Base-by-base conservation (phyloP, 1,284 basidiomycete genomes). In the Phellinidium pouzarii region DNA sequence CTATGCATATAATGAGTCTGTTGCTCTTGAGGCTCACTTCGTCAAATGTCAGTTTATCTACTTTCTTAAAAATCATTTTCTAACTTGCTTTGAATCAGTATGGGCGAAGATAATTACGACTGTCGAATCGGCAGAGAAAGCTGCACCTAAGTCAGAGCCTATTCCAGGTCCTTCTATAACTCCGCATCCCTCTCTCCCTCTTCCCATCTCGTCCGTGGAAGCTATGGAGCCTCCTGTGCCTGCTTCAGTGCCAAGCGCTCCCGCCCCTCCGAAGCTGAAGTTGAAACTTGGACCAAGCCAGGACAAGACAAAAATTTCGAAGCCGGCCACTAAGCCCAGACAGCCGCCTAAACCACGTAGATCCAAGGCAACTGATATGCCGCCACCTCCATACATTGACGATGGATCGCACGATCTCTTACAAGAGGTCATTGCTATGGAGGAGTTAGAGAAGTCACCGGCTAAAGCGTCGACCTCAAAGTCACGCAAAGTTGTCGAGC, bases 11-110 rank as follows among this genome's bases (percentile, higher is more conserved):
- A 84, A 82, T 52, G 84, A 91, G 58, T 89, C 91, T 0, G 73
- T 87, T 25, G 75, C 77, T 23, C 71, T 98, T 43, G 90, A 96
- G 61, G 75, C 73, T 1, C 85, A 87, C 61, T 97, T 98, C 62
- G 86, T 94, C 57, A 89, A 87, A 68, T 74, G 91, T 88, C 68
- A 62, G 89, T 75, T 37, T 5, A 22, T 34, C 23, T 29, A 4
- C 20, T 4, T 25, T 17, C 45, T n/a, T 31, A 2, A 38, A 44
- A 17, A 45, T 44, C 42, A 27, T 56, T 52, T 59, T 52, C n/a
- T 43, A 8, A 44, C 29, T 22, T 42, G 7, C 31, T 46, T 23
- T 7, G 12, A 7, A 5, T n/a, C 29, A 53, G 52, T 48, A 22
- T 67, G 89, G 89, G 71, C 74, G 11, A 79, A 85, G 46, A 86